phyloP scores from a whole-genome alignment of 108 stramenopile species.

The Pseudonitzschia multiseries region DNA sequence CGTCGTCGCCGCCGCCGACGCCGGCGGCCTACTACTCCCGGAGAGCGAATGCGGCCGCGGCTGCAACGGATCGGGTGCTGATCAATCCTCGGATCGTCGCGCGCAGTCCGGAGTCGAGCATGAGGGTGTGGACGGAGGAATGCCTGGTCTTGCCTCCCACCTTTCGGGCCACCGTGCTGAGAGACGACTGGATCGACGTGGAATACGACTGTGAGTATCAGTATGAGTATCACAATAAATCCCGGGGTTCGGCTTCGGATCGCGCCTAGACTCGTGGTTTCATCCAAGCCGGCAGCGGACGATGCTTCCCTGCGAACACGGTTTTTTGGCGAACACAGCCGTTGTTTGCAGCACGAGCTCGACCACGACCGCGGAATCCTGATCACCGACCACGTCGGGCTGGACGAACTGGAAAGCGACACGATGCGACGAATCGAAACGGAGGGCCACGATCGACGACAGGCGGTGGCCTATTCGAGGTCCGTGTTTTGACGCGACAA shows the following conservation, averaged over 20 bases:
- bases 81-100: slow-evolving; percentile 74
- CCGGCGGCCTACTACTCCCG: too few relatives aligned
- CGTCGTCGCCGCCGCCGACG: slow-evolving; percentile 5
- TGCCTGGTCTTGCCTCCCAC: slow-evolving; percentile 81
- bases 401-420: slow-evolving; percentile 66
- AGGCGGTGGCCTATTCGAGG: slow-evolving; percentile 37
- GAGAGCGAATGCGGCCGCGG: too few relatives aligned
- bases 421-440: slow-evolving; percentile 49
- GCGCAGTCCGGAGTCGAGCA: slow-evolving; percentile 67
- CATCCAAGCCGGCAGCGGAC: too few relatives aligned
- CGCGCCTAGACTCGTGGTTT: too few relatives aligned
- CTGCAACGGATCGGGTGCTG: slow-evolving; percentile 44
- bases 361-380: slow-evolving; percentile 86
- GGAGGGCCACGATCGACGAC: slow-evolving; percentile 43
- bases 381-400: slow-evolving; percentile 74
- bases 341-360: slow-evolving; percentile 80
- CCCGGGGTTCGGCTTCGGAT: too few relatives aligned
- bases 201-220: slow-evolving; percentile 38
- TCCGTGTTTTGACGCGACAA: too few relatives aligned
- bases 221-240: too few relatives aligned
- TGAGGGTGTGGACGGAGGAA: slow-evolving; percentile 75
- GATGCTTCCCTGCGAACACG: neutral
- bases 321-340: slow-evolving; percentile 58
- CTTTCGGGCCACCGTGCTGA: slow-evolving; percentile 70
- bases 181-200: slow-evolving; percentile 66